Evolutionary conservation across 345 rosid species (phyloP).

Genomic region (Conringia planisiliqua): DNA sequence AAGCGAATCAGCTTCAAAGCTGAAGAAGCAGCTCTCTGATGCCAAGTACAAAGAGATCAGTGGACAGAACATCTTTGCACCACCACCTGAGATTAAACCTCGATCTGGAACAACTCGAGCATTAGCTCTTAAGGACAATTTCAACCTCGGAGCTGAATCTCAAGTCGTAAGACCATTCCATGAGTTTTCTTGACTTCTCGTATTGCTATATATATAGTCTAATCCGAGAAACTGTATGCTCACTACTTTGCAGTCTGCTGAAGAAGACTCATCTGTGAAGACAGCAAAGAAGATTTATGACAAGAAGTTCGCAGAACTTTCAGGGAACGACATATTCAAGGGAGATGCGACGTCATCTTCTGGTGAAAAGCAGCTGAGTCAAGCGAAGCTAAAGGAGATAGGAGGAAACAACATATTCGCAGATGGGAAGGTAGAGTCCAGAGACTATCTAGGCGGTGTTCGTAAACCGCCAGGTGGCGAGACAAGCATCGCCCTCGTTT

Average conservation of each 20-base stretch:
- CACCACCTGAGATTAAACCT: slow-evolving; percentile 90
- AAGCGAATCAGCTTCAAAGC: slow-evolving; percentile 53
- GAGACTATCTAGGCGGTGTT: slow-evolving; percentile 91
- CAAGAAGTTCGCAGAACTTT: slow-evolving; percentile 72
- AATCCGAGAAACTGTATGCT: neutral
- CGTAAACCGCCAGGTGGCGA: slow-evolving; percentile 99
- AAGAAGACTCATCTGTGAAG: slow-evolving; percentile 53
- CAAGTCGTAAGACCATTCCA: neutral
- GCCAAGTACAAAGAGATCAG: slow-evolving; percentile 89
- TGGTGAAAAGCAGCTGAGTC: slow-evolving; percentile 60
- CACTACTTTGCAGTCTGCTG: slow-evolving; percentile 41
- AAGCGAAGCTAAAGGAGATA: slow-evolving; percentile 77
- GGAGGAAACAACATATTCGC: slow-evolving; percentile 83
- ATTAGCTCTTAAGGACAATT: slow-evolving; percentile 64
- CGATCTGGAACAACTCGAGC: slow-evolving; percentile 67
- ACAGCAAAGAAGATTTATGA: slow-evolving; percentile 83
- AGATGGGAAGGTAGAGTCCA: slow-evolving; percentile 80
- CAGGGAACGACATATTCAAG: slow-evolving; percentile 84
- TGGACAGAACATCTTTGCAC: slow-evolving; percentile 94
- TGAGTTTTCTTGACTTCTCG: neutral
- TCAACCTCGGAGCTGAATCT: slow-evolving; percentile 59
- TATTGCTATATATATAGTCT: neutral
- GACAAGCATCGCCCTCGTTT: slow-evolving; percentile 91
- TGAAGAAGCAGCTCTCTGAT: slow-evolving; percentile 80
- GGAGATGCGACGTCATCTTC: slow-evolving; percentile 58